Percentiles rank a stretch among this genome's conserved stretches.
These are phyloP conservation scores for Penicillium sp. DNA, from an alignment of 2,329 filamentous ascomycete species.

Conservation along the genomic window DNA sequence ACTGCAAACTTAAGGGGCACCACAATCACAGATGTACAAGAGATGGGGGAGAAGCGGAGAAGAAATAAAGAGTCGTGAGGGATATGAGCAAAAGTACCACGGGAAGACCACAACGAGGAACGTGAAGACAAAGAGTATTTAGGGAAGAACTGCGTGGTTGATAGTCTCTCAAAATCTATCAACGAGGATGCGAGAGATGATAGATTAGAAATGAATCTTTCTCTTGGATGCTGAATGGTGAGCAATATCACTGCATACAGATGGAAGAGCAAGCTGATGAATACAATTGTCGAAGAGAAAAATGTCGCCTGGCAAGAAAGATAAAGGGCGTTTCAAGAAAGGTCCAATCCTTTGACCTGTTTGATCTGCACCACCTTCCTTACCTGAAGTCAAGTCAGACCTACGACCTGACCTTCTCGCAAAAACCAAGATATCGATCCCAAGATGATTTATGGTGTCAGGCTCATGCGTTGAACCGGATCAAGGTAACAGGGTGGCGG, in stretches of 20 bases:
- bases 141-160: constrained; percentile 18
- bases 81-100: background rate
- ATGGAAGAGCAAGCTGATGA: constrained; percentile 29
- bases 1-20: constrained; percentile 27
- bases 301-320: constrained; percentile 20
- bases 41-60: background rate
- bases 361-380: constrained; percentile 15
- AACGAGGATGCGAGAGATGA: constrained; percentile 25
- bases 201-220: constrained; percentile 26
- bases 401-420: background rate
- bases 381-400: constrained; percentile 8
- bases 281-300: constrained; percentile 28
- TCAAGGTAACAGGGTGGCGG: background rate
- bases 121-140: constrained; percentile 10
- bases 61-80: constrained; percentile 3
- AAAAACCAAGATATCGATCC: background rate
- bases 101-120: background rate
- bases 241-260: constrained; percentile 36
- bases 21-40: constrained; percentile 17
- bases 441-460: background rate
- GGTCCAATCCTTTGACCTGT: constrained; percentile 19
- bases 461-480: background rate
- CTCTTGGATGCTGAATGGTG: constrained; percentile 28
- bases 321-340: constrained; percentile 11
- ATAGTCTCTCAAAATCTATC: constrained; percentile 26